Conservation (phyloP, 2,329 filamentous ascomycete genomes). For the Onygena corvina region DNA sequence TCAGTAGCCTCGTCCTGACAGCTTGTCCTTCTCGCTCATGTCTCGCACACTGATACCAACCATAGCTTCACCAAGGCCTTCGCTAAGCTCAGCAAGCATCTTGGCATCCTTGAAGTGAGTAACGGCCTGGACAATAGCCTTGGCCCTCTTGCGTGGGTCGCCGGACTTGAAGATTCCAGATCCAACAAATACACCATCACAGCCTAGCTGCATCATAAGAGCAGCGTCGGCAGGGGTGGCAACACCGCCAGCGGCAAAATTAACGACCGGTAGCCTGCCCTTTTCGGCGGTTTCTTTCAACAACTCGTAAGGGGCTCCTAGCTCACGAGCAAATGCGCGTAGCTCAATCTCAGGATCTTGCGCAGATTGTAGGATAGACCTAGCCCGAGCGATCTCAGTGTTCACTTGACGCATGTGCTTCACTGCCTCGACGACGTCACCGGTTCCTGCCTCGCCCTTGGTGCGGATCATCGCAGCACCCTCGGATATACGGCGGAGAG, state of each 20-base stretch:
- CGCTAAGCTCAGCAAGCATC: slow-evolving; percentile 74
- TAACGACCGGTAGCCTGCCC: slow-evolving; percentile 83
- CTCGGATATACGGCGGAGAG: slow-evolving; percentile 77
- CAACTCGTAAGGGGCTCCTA: slow-evolving; percentile 65
- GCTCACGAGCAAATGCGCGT: slow-evolving; percentile 65
- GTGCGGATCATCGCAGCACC: slow-evolving; percentile 98
- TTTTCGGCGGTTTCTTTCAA: slow-evolving; percentile 78
- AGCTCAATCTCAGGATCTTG: slow-evolving; percentile 54
- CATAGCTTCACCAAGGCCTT: slow-evolving; percentile 93
- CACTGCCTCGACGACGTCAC: slow-evolving; percentile 92
- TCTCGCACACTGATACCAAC: slow-evolving; percentile 79
- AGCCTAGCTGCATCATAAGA: slow-evolving; percentile 97
- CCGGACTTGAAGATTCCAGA: slow-evolving; percentile 96
- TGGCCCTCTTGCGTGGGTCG: slow-evolving; percentile 76
- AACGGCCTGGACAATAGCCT: slow-evolving; percentile 86
- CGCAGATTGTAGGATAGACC: slow-evolving; percentile 37
- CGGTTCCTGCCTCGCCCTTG: slow-evolving; percentile 94
- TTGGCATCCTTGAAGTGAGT: slow-evolving; percentile 80
- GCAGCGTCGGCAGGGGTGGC: slow-evolving; percentile 96
- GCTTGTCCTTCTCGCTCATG: slow-evolving; percentile 67
- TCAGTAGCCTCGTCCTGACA: slow-evolving; percentile 79
- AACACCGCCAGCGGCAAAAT: slow-evolving; percentile 97
- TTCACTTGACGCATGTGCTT: slow-evolving; percentile 90
- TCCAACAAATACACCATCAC: slow-evolving; percentile 94
- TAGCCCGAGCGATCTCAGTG: slow-evolving; percentile 63